These are phyloP conservation scores for Sutorius australiensis DNA, from an alignment of 768 basidiomycete species.

Conservation along the genomic window DNA sequence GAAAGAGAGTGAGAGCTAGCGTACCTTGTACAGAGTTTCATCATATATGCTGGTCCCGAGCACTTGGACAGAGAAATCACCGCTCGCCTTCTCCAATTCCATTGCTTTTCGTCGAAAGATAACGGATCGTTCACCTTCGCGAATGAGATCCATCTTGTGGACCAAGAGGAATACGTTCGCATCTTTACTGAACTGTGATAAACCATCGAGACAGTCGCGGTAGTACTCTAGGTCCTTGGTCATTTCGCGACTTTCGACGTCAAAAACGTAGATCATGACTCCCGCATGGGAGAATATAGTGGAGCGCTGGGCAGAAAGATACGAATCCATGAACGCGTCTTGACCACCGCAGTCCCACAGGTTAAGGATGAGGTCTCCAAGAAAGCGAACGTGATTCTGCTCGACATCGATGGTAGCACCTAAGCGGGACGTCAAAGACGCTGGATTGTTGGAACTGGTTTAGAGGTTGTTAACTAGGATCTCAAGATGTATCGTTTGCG, in stretches of 20 bases:
- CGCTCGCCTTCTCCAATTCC: conserved; percentile 70
- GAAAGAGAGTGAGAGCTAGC: conserved; percentile 1
- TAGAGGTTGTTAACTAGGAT: conserved; percentile 7
- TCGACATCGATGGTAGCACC: conserved; percentile 98
- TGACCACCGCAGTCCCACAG: conserved; percentile 99
- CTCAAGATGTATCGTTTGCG: conserved; percentile 6
- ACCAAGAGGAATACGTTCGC: conserved; percentile 87
- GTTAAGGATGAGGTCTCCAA: conserved; percentile 93
- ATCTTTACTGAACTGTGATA: conserved; percentile 73
- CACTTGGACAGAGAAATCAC: conserved; percentile 57
- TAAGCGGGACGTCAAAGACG: conserved; percentile 83
- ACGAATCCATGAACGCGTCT: conserved; percentile 96
- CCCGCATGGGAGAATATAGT: conserved; percentile 97
- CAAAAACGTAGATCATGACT: conserved; percentile 98
- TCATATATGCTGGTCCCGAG: conserved; percentile 97
- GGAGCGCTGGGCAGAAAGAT: conserved; percentile 86
- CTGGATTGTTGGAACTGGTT: conserved; percentile 86
- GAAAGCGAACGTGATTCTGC: conserved; percentile 94
- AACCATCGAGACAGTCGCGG: conserved; percentile 81
- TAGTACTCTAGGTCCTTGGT: conserved; percentile 88
- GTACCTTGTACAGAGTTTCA: conserved; percentile 91
- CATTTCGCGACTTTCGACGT: conserved; percentile 84
- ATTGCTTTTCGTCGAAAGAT: conserved; percentile 68
- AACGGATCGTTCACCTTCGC: conserved; percentile 48
- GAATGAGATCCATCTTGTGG: conserved; percentile 97